phyloP scores from a whole-genome alignment of 2,329 filamentous ascomycete species.

The Neofusicoccum cordaticola region DNA sequence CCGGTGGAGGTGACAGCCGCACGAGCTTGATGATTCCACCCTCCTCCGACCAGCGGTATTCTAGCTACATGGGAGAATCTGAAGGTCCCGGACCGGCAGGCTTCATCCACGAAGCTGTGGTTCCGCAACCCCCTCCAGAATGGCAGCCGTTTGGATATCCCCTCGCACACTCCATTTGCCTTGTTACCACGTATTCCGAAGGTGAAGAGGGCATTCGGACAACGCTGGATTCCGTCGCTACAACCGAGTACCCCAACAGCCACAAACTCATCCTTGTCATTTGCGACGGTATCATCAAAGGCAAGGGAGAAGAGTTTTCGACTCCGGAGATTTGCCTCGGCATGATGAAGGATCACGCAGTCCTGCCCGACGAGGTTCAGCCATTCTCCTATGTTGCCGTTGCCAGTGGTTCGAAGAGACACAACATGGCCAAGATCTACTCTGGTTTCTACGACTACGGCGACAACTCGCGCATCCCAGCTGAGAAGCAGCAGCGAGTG shows the following conservation, averaged over 20 bases:
- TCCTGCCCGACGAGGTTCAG: constrained; percentile 76
- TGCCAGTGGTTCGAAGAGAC: constrained; percentile 89
- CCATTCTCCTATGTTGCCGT: constrained; percentile 96
- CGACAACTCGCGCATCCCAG: constrained; percentile 70
- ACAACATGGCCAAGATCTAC: constrained; percentile 99
- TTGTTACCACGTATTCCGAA: constrained; percentile 97
- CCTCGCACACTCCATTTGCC: constrained; percentile 85
- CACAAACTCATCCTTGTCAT: constrained; percentile 96
- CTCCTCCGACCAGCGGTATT: constrained; percentile 49
- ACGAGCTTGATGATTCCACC: constrained; percentile 44
- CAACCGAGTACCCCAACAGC: constrained; percentile 98
- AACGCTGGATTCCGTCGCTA: constrained; percentile 92
- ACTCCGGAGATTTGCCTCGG: constrained; percentile 86
- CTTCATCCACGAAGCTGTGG: constrained; percentile 95
- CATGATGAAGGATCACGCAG: constrained; percentile 92
- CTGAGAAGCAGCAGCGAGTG: constrained; percentile 89
- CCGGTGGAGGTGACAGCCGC: constrained; percentile 35
- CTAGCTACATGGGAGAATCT: constrained; percentile 55
- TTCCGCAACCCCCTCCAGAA: constrained; percentile 92
- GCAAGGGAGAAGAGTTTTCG: constrained; percentile 78
- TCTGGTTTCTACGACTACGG: constrained; percentile 98
- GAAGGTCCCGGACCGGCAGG: constrained; percentile 80
- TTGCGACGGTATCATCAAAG: constrained; percentile 97
- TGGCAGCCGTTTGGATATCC: constrained; percentile 98
- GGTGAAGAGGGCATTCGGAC: constrained; percentile 89